Evolutionary conservation across 768 basidiomycete species (phyloP).

Genomic region (Sistotremastrum niveocremeum): DNA sequence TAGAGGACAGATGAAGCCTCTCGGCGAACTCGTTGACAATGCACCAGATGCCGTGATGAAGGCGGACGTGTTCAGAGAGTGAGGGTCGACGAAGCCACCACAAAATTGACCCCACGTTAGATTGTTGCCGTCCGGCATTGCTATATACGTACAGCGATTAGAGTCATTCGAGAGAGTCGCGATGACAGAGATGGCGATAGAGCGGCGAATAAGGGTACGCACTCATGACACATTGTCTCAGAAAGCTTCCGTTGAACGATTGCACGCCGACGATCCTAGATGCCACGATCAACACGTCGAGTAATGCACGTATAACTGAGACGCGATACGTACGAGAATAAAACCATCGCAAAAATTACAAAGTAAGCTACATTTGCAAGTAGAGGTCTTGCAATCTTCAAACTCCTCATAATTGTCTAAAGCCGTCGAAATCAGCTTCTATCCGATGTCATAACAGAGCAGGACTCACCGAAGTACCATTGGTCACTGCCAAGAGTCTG

Average conservation of each 20-base stretch:
- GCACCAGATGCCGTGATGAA: slow-evolving; percentile 29
- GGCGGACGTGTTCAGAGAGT: slow-evolving; percentile 30
- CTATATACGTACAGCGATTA: not conserved
- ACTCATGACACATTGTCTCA: slow-evolving; percentile 24
- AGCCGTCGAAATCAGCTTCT: slow-evolving; percentile 5
- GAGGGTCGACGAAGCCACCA: slow-evolving; percentile 66
- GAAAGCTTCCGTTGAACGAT: slow-evolving; percentile 76
- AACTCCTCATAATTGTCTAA: slow-evolving; percentile 77
- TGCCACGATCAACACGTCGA: not conserved
- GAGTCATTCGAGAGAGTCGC: too few relatives aligned
- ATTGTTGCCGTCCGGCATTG: slow-evolving; percentile 15
- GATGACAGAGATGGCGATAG: not conserved
- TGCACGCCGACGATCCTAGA: slow-evolving; percentile 84
- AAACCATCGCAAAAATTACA: slow-evolving; percentile 73
- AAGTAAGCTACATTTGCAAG: slow-evolving; percentile 85
- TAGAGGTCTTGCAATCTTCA: slow-evolving; percentile 84
- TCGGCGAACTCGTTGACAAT: slow-evolving; percentile 26
- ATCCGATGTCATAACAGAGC: not conserved
- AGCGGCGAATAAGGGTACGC: not conserved
- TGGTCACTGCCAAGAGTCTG: slow-evolving; percentile 73
- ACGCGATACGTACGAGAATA: slow-evolving; percentile 60
- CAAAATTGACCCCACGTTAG: slow-evolving; percentile 45
- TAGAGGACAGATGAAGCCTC: slow-evolving; percentile 84
- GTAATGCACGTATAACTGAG: not conserved
- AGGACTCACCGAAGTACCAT: slow-evolving; percentile 71